phyloP scores from a whole-genome alignment of 129 eudicot species.

The Centaurea solstitialis region DNA sequence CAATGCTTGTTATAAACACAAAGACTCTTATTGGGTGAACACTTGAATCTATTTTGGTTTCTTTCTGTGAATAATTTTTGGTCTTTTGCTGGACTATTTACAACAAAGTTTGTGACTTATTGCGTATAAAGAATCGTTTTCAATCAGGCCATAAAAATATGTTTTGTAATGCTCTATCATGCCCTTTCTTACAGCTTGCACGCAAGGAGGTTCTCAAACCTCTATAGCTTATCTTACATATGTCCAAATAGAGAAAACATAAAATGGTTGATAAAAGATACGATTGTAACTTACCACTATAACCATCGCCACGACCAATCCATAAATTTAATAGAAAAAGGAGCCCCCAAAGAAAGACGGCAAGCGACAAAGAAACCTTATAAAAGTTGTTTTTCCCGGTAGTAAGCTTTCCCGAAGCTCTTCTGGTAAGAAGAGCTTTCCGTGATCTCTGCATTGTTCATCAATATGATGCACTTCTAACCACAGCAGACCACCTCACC shows the following conservation, averaged over 20 bases:
- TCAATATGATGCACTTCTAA: conserved; percentile 52
- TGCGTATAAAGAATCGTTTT: neutral
- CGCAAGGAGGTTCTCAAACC: neutral
- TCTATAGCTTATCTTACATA: neutral
- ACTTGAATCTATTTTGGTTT: neutral
- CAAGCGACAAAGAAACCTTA: conserved; percentile 68
- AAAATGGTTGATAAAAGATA: neutral
- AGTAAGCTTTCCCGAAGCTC: conserved; percentile 64
- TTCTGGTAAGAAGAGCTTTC: conserved; percentile 89
- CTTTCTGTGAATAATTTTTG: neutral
- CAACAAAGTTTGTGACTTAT: neutral
- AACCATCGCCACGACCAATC: conserved; percentile 83
- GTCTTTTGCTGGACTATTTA: neutral
- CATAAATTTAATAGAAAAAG: conserved; percentile 66
- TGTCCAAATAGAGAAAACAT: neutral
- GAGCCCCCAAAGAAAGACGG: conserved; percentile 79
- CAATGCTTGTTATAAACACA: neutral
- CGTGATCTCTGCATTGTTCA: conserved; percentile 97
- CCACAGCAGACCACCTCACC: conserved; percentile 22
- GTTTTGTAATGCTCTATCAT: neutral
- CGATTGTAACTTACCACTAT: conserved; percentile 52
- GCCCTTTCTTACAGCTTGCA: neutral
- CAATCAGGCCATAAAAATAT: neutral
- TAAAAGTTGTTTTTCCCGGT: conserved; percentile 52
- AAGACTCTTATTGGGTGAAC: too few species aligned